Base-by-base conservation (phyloP, 164 flowering plant species). In the Tetrastigma voinierianum region DNA sequence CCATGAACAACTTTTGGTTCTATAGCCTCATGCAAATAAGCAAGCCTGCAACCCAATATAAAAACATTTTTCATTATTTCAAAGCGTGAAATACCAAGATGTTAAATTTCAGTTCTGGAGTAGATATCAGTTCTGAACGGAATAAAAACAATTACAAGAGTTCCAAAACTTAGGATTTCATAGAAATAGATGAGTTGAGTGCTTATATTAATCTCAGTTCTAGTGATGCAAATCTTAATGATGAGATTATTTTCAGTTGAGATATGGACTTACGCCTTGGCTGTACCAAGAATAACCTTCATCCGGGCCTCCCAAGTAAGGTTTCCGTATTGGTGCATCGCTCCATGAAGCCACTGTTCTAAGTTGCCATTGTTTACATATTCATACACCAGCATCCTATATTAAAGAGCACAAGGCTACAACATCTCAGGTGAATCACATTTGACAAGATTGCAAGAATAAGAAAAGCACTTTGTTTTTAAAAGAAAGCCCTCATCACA, bases 261-360 rank as follows among this genome's bases (percentile, higher is more conserved):
- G 67, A 57, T 67, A 59, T 67, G 43, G 14, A 86, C 93, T 88
- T 80, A 88, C 93, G 93, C 93, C 61, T 86, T 85, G 16, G 93
- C 93, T 69, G 89, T 88, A 20, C 89, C 90, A 67, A 85, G 81
- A 59, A 86, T 73, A 68, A 86, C 83, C 73, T 88, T 88, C 86
- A 88, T 81, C 49, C 93, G 89, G 5, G 88, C 83, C 54, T 86
- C 93, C 93, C 93, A 88, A 60, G 78, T 84, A 51, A 86, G 78
- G 46, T 63, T 51, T 13, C 93, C 93, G 63, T 72, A 75, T 46
- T 86, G 81, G 15, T 77, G 71, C 86, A 83, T 75, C 16, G 84
- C 83, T 51, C 93, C 93, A 72, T 86, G 93, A 64, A 88, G 82
- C 93, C 93, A 88, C 75, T 88, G 93, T 53, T 88, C 93, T 60